Evolutionary conservation across 2,329 filamentous ascomycete species (phyloP), one percentile per base, ranked within the genome.

Genomic region (Diaporthe eres): DNA sequence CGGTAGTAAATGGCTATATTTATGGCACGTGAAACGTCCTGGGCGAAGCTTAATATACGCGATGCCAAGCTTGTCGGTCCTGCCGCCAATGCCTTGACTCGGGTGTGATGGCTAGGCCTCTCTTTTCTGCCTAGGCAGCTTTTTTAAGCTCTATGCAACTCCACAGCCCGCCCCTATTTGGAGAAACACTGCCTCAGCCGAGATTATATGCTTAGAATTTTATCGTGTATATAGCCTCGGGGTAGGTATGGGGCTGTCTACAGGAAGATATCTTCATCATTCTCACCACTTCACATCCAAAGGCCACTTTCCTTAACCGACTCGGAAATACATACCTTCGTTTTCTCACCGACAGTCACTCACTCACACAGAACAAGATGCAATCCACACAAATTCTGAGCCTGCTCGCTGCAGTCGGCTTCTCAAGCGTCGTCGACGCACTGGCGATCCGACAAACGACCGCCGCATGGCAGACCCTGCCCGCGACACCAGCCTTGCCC

Each of bases 401-500:
- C 6, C 71, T 74, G n/a, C 34, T 74, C 25, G 60, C 71, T 39
- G 60, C 71, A 31, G 71, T 58, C 19, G 60, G 47, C 25, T 71
- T 71, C 68, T 60, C 68, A 6, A 12, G 19, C 68, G 31, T 7
- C 49, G 71, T 53, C 19, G 28, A 57, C 47, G 58, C 71, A 28
- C 53, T 83, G 63, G 76, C 79, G 49, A 68, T 82, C 58, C 78
- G 79, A 53, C 80, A 81, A 31, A 72, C 74, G 2, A 80, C 78
- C 6, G 80, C 82, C 2, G 76, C 81, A 34, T 85, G 81, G 81
- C 67, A 78, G 44, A 84, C 82, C 4, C 83, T 86, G 1, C 85
- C 85, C 2, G 49, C 81, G 0, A 86, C 85, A 0, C 85, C 85
- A 37, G 76, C 79, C 0, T 80, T 86, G 3, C 85, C 85, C 22